These are phyloP conservation scores for Periconia macrospinosa DNA, from an alignment of 2,329 filamentous ascomycete species.

Conservation along the genomic window DNA sequence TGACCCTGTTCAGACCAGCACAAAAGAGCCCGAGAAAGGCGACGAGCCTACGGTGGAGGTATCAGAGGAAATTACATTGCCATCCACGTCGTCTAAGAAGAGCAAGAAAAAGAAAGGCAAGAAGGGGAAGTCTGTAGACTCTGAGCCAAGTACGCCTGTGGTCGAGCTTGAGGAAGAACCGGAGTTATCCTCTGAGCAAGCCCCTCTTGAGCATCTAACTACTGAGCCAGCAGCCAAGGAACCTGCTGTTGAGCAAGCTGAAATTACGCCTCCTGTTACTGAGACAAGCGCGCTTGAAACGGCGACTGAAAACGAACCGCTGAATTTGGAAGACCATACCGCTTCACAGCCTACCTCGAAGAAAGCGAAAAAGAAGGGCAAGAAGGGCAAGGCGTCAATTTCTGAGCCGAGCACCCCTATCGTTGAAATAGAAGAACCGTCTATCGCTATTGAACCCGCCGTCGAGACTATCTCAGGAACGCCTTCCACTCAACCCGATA, in stretches of 20 bases:
- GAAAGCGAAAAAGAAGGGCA: slow-evolving; percentile 28
- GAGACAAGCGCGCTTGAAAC: too few species aligned
- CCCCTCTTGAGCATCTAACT: not conserved
- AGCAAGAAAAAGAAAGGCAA: slow-evolving; percentile 33
- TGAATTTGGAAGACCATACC: not conserved
- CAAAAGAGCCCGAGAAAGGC: not conserved
- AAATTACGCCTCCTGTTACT: too few species aligned
- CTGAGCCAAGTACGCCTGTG: slow-evolving; percentile 20
- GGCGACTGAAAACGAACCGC: not conserved
- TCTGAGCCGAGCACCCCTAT: slow-evolving; percentile 7
- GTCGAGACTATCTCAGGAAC: not conserved
- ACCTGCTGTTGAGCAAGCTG: not conserved
- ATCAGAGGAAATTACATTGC: not conserved
- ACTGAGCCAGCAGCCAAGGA: not conserved
- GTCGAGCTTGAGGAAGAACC: slow-evolving; percentile 5
- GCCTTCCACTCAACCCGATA: not conserved
- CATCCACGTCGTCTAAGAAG: slow-evolving; percentile 21
- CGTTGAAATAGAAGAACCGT: slow-evolving; percentile 1
- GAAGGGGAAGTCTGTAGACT: slow-evolving; percentile 17
- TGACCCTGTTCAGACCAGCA: not conserved
- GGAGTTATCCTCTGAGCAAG: not conserved
- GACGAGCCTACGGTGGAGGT: not conserved
- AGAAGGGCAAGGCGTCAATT: slow-evolving; percentile 13
- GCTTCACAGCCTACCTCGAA: slow-evolving; percentile 7
- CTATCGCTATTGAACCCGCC: not conserved